A percentile compares a stretch with the other conserved stretches of the same genome.
Conservation (phyloP, 163 green algal species). For the Smithsoniella earleae region DNA sequence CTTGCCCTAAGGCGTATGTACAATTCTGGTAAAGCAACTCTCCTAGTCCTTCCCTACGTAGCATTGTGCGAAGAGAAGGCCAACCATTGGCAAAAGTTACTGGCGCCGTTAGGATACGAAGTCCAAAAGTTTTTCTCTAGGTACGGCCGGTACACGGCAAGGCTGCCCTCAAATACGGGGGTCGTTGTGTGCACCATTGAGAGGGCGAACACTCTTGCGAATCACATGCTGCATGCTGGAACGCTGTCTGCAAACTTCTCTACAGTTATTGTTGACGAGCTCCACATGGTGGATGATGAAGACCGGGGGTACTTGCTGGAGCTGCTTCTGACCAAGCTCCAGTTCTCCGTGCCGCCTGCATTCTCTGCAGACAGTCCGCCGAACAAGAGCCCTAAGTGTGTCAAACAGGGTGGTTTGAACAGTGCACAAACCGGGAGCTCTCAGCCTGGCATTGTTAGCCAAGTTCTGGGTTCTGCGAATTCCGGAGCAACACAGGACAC, state of each 20-base stretch:
- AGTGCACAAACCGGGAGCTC: too few relatives aligned
- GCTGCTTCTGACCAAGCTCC: conserved; percentile 92
- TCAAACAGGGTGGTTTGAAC: too few relatives aligned
- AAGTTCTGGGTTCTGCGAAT: conserved; percentile 2
- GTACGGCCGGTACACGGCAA: conserved; percentile 29
- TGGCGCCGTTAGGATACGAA: conserved; percentile 48
- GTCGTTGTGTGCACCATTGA: conserved; percentile 96
- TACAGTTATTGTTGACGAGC: conserved; percentile 86
- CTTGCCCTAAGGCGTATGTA: conserved; percentile 63
- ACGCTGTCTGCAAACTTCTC: conserved; percentile 37
- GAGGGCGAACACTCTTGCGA: conserved; percentile 85
- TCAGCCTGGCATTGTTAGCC: not conserved
- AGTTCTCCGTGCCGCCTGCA: conserved; percentile 42
- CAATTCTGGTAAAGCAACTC: conserved; percentile 42
- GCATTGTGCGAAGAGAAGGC: conserved; percentile 79
- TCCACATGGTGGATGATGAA: conserved; percentile 90
- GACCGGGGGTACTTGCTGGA: conserved; percentile 87
- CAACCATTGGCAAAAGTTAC: conserved; percentile 55
- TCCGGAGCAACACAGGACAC: not conserved
- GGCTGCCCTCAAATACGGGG: conserved; percentile 42
- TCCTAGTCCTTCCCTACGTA: conserved; percentile 89
- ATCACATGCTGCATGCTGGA: conserved; percentile 66
- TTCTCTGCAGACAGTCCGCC: too few relatives aligned
- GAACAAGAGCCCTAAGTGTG: too few relatives aligned
- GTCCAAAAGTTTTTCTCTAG: not conserved